Conservation (phyloP, 176 grass and related monocot species). For the Oryza brachyantha region DNA sequence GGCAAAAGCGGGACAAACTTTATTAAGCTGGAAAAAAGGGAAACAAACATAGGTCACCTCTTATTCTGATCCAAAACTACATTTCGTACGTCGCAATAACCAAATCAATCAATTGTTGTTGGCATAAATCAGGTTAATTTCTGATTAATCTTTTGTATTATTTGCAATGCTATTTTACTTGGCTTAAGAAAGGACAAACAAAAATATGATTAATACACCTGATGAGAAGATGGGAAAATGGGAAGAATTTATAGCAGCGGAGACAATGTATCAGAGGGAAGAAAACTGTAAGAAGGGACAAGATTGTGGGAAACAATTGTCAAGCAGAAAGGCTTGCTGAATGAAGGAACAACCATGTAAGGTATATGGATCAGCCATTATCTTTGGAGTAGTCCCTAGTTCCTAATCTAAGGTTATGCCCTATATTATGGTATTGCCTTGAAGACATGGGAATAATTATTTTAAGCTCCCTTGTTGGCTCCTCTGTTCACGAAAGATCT, state of each 20-base stretch:
- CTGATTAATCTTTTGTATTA: background rate
- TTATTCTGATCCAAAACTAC: conserved; percentile 1
- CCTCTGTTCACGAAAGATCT: background rate
- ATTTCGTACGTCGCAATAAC: background rate
- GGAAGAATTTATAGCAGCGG: background rate
- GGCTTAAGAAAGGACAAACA: background rate
- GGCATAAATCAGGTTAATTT: background rate
- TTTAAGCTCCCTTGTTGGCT: background rate
- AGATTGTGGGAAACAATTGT: background rate
- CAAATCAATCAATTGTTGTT: background rate
- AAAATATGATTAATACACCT: background rate
- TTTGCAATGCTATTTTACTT: background rate
- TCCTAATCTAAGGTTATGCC: background rate
- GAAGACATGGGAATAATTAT: background rate
- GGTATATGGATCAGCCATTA: background rate
- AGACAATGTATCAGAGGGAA: background rate
- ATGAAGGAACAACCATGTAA: background rate
- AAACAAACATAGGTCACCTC: too few relatives aligned
- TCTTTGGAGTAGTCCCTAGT: background rate
- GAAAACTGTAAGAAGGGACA: background rate
- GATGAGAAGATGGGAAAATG: background rate
- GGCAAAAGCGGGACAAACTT: too few relatives aligned
- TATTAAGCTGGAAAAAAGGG: too few relatives aligned
- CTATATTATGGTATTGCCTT: too few relatives aligned
- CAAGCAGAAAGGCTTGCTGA: background rate